Percentiles rank a stretch among this genome's conserved stretches.
phyloP scores from a whole-genome alignment of 2,329 filamentous ascomycete species.

The Pestalotiopsis sp. region DNA sequence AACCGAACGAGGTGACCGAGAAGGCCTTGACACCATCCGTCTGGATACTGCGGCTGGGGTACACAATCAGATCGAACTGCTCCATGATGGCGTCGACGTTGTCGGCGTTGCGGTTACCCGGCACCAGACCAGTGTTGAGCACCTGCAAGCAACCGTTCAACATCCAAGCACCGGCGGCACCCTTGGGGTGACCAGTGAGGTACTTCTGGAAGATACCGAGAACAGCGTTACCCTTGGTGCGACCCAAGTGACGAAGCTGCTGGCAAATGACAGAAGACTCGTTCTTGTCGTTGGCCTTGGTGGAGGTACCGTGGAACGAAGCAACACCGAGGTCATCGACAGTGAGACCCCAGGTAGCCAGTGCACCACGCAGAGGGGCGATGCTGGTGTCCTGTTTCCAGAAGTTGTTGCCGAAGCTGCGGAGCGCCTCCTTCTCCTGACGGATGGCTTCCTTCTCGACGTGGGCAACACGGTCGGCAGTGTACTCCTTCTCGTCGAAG shows the following conservation, averaged over 20 bases:
- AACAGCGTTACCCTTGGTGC: slow-evolving; percentile 94
- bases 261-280: slow-evolving; percentile 97
- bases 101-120: slow-evolving; percentile 96
- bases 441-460: slow-evolving; percentile 86
- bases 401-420: slow-evolving; percentile 96
- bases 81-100: slow-evolving; percentile 97
- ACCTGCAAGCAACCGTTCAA: slow-evolving; percentile 98
- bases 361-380: slow-evolving; percentile 90
- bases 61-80: slow-evolving; percentile 96
- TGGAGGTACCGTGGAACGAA: slow-evolving; percentile 98
- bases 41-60: slow-evolving; percentile 92
- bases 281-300: slow-evolving; percentile 99
- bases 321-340: slow-evolving; percentile 94
- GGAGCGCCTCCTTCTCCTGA: slow-evolving; percentile 91
- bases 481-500: slow-evolving; percentile 83
- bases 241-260: slow-evolving; percentile 91
- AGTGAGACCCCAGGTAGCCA: slow-evolving; percentile 97
- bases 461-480: slow-evolving; percentile 81
- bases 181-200: slow-evolving; percentile 97
- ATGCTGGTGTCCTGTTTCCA: slow-evolving; percentile 96
- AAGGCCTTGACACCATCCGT: slow-evolving; percentile 98
- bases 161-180: slow-evolving; percentile 99
- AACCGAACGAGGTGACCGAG: slow-evolving; percentile 98
- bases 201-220: slow-evolving; percentile 99
- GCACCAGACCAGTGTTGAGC: slow-evolving; percentile 89